Conservation (phyloP, 768 basidiomycete species). For the Hemileccinum rubropunctum region DNA sequence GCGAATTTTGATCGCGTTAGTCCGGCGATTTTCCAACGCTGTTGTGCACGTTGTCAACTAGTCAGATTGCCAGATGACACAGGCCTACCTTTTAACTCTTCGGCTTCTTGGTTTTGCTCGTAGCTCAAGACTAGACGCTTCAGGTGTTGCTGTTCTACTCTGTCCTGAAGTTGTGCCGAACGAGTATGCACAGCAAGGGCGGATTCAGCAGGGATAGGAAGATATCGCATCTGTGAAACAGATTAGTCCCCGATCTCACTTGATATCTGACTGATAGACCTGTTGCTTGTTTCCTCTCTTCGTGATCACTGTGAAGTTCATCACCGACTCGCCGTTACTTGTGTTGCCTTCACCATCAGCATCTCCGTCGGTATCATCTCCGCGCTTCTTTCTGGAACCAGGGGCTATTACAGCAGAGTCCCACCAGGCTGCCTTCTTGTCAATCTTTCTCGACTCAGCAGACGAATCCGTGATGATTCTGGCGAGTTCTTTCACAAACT, state of each 20-base stretch:
- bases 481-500: constrained; percentile 93
- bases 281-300: constrained; percentile 94
- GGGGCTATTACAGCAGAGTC: constrained; percentile 80
- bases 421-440: constrained; percentile 89
- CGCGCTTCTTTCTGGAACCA: constrained; percentile 60
- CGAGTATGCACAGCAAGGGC: constrained; percentile 88
- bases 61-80: background rate
- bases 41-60: background rate
- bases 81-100: constrained; percentile 67
- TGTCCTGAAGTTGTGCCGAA: constrained; percentile 89
- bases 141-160: constrained; percentile 94
- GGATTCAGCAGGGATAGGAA: constrained; percentile 86
- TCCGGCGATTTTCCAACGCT: constrained; percentile 72
- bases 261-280: constrained; percentile 37
- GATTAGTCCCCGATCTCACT: constrained; percentile 11
- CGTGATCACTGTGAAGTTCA: constrained; percentile 92
- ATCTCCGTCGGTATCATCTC: constrained; percentile 58
- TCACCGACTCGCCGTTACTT: constrained; percentile 40
- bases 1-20: constrained; percentile 72
- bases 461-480: constrained; percentile 92
- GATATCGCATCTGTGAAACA: constrained; percentile 64
- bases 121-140: constrained; percentile 94
- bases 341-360: constrained; percentile 37
- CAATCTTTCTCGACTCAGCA: constrained; percentile 77
- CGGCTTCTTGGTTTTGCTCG: constrained; percentile 85